Evolutionary conservation across 2,329 filamentous ascomycete genomes (phyloP).

Genomic region (Xylaria sp.): DNA sequence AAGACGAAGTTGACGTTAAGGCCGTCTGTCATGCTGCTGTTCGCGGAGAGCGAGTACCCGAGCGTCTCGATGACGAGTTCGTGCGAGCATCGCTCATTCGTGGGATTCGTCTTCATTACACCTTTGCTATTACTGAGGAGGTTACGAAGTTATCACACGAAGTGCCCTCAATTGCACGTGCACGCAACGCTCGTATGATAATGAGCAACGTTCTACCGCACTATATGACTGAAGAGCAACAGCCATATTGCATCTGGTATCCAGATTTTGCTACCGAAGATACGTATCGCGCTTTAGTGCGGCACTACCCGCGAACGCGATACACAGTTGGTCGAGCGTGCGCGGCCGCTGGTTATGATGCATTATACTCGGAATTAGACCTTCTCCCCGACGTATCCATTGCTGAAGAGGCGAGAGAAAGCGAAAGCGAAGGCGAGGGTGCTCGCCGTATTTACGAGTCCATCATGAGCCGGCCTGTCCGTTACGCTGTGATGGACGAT

Average conservation of each 20-base stretch:
- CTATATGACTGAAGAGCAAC: background rate
- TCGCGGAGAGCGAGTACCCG: too few species aligned
- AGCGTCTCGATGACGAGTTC: too few species aligned
- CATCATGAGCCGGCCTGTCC: background rate
- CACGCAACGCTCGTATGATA: slow-evolving; percentile 1
- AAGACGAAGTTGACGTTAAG: too few species aligned
- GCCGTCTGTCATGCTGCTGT: too few species aligned
- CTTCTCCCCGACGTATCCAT: background rate
- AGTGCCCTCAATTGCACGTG: too few species aligned
- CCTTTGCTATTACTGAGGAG: too few species aligned
- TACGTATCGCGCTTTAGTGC: background rate
- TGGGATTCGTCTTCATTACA: too few species aligned
- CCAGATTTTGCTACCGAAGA: background rate
- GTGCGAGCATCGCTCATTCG: too few species aligned
- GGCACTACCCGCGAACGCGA: background rate
- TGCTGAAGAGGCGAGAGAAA: slow-evolving; percentile 1
- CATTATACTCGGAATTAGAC: background rate
- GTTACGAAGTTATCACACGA: too few species aligned
- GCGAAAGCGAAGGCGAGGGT: background rate
- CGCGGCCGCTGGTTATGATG: background rate
- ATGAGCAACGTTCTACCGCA: background rate
- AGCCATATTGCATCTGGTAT: slow-evolving; percentile 8
- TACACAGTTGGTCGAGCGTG: background rate
- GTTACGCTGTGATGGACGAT: slow-evolving; percentile 2
- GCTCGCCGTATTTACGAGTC: background rate